Evolutionary conservation across 2,329 filamentous ascomycete species (phyloP).

Genomic region (Aureobasidium sp.): DNA sequence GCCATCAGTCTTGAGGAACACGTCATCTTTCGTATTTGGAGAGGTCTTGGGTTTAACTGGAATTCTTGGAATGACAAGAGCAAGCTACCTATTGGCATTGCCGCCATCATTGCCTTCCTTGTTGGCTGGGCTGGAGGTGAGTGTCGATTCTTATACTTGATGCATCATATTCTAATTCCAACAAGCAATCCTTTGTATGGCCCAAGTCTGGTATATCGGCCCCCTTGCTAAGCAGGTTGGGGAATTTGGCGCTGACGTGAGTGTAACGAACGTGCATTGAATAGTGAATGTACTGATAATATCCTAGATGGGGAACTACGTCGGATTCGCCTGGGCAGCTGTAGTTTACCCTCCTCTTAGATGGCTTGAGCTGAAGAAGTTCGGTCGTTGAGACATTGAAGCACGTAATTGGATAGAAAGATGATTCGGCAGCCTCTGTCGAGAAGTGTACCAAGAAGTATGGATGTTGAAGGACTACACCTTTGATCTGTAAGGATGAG

Average conservation of each 20-base stretch:
- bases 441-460: no score
- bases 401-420: background rate
- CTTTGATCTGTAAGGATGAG: no score
- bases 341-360: conserved; percentile 48
- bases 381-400: conserved; percentile 32
- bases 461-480: no score
- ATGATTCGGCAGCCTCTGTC: no score
- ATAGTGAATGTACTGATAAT: background rate
- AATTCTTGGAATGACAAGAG: conserved; percentile 49
- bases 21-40: conserved; percentile 47
- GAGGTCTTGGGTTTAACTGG: conserved; percentile 48
- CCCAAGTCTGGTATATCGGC: conserved; percentile 60
- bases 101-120: conserved; percentile 52
- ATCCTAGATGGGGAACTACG: conserved; percentile 47
- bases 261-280: conserved; percentile 16
- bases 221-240: conserved; percentile 51
- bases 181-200: conserved; percentile 51
- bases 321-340: conserved; percentile 51
- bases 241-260: conserved; percentile 48
- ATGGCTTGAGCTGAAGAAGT: conserved; percentile 41
- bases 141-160: background rate
- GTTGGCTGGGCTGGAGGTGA: conserved; percentile 52
- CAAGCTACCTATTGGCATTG: conserved; percentile 53
- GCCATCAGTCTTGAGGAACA: conserved; percentile 54
- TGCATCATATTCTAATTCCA: conserved; percentile 20